These are phyloP conservation scores for Lasiodiplodia citricola DNA, from an alignment of 2,329 filamentous ascomycete species.

Conservation along the genomic window DNA sequence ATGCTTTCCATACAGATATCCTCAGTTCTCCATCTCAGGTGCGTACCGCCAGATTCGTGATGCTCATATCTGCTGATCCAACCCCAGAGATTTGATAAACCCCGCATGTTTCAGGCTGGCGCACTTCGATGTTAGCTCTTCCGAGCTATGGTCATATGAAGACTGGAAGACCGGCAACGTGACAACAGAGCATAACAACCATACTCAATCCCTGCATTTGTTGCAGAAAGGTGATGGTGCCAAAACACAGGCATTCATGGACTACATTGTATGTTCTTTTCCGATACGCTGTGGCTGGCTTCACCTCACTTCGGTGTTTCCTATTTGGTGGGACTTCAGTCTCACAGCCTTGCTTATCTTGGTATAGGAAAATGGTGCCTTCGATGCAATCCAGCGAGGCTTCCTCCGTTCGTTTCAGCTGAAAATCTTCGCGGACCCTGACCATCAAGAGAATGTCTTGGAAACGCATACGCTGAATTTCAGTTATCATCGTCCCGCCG, in stretches of 20 bases:
- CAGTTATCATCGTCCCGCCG: constrained; percentile 40
- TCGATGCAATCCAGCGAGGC: constrained; percentile 51
- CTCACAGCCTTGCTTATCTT: constrained; percentile 33
- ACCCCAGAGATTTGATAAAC: constrained; percentile 37
- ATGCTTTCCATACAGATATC: background rate
- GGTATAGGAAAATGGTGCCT: constrained; percentile 55
- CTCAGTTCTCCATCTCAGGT: constrained; percentile 1
- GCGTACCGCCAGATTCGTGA: background rate
- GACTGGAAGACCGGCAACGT: constrained; percentile 25
- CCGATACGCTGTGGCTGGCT: background rate
- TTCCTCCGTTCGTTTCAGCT: constrained; percentile 54
- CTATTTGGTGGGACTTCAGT: background rate
- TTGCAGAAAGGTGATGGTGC: constrained; percentile 48
- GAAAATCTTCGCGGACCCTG: constrained; percentile 49
- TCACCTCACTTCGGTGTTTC: background rate
- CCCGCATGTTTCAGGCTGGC: constrained; percentile 38
- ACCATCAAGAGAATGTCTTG: constrained; percentile 46
- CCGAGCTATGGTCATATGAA: constrained; percentile 36
- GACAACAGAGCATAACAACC: constrained; percentile 42
- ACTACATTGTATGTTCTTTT: constrained; percentile 50
- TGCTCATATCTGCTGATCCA: background rate
- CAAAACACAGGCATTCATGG: constrained; percentile 51
- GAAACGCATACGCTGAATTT: constrained; percentile 59
- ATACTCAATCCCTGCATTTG: constrained; percentile 50
- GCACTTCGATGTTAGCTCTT: constrained; percentile 34